These are phyloP conservation scores for Grosmannia penicillata DNA, from an alignment of 2,329 filamentous ascomycete species.

Conservation along the genomic window DNA sequence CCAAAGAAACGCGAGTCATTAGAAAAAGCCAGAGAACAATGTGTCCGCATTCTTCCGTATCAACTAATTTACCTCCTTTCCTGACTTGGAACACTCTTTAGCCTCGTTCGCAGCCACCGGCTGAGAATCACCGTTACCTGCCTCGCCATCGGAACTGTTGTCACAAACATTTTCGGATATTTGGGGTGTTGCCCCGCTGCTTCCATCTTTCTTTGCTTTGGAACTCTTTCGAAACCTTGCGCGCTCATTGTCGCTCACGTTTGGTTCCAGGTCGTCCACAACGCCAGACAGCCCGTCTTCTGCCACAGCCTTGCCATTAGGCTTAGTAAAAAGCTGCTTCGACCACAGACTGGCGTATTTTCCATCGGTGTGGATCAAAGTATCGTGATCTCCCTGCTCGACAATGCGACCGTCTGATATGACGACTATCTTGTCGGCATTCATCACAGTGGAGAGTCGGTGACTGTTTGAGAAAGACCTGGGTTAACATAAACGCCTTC, in stretches of 20 bases:
- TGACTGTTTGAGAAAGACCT: conserved; percentile 28
- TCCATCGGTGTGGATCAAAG: conserved; percentile 40
- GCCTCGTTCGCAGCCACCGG: conserved; percentile 8
- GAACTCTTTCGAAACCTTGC: conserved; percentile 17
- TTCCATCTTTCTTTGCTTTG: background rate
- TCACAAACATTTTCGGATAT: background rate
- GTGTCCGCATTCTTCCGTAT: conserved; percentile 20
- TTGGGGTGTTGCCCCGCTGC: too few species aligned
- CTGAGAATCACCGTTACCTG: conserved; percentile 8
- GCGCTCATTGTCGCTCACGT: conserved; percentile 20
- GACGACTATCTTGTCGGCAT: conserved; percentile 53
- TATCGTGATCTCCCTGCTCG: conserved; percentile 48
- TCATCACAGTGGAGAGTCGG: conserved; percentile 56
- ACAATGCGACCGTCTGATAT: conserved; percentile 46
- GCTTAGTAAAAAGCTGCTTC: conserved; percentile 37
- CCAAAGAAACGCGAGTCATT: conserved; percentile 17
- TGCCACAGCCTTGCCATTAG: conserved; percentile 18
- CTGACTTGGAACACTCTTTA: conserved; percentile 21
- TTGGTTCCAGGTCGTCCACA: conserved; percentile 22
- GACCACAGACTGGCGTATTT: conserved; percentile 52
- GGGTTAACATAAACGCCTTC: background rate
- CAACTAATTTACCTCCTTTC: conserved; percentile 33
- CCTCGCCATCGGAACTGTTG: conserved; percentile 3
- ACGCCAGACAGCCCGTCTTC: conserved; percentile 13
- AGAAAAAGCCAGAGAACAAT: conserved; percentile 28